phyloP scores from a whole-genome alignment of 192 early-diverging fungal genomes.

The Chytriomyces sp. region DNA sequence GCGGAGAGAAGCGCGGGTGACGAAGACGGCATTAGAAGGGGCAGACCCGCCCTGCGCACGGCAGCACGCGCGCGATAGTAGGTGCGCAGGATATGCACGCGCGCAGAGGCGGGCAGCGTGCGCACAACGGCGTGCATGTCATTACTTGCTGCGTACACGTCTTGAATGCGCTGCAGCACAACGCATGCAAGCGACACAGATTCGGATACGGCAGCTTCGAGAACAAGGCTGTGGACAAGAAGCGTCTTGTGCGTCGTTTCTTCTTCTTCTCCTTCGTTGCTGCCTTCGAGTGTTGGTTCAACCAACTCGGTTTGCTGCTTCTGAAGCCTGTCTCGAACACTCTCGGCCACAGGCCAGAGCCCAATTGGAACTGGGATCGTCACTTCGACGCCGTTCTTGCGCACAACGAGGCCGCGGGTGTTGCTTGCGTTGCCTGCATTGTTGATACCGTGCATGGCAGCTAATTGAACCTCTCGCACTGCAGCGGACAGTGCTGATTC shows the following conservation, averaged over 20 bases:
- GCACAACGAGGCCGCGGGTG: conserved; percentile 72
- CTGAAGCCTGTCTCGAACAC: conserved; percentile 76
- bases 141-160: conserved; percentile 76
- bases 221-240: conserved; percentile 24
- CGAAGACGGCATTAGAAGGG: conserved; percentile 11
- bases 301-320: conserved; percentile 57
- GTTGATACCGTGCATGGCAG: background rate
- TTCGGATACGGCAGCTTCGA: conserved; percentile 44
- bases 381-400: conserved; percentile 78
- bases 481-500: background rate
- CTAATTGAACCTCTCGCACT: background rate
- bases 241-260: background rate
- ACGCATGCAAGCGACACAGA: conserved; percentile 71
- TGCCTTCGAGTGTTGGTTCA: conserved; percentile 28
- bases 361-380: conserved; percentile 80
- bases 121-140: conserved; percentile 81
- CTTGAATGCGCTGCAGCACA: conserved; percentile 76
- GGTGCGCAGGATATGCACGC: conserved; percentile 69
- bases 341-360: conserved; percentile 89
- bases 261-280: no score
- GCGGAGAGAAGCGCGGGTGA: conserved; percentile 74
- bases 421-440: background rate
- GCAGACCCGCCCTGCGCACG: conserved; percentile 46
- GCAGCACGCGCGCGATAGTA: conserved; percentile 78
- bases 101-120: conserved; percentile 40